phyloP scores from a whole-genome alignment of 2,329 filamentous ascomycete genomes.

The Botrytis medusae region DNA sequence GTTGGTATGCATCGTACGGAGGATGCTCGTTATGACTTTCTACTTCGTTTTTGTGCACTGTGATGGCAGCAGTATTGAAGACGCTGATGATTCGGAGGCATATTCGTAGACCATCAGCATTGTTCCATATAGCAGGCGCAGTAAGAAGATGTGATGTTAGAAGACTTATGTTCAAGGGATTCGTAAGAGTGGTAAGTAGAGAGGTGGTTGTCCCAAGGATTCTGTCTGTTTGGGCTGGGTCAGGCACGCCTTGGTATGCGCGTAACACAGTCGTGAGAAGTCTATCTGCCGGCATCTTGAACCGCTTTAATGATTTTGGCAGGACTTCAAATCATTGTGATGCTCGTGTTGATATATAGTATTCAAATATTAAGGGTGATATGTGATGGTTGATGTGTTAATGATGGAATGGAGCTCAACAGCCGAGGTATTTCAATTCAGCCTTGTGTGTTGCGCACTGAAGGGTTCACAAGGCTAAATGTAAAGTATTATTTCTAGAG shows the following conservation, averaged over 20 bases:
- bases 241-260: conserved; percentile 36
- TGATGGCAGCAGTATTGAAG: conserved; percentile 53
- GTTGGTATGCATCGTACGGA: conserved; percentile 41
- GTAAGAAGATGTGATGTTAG: conserved; percentile 58
- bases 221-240: conserved; percentile 33
- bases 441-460: neutral
- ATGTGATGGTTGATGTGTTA: conserved; percentile 5
- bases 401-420: neutral
- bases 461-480: neutral
- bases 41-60: conserved; percentile 39
- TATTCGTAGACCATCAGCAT: conserved; percentile 51
- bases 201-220: conserved; percentile 53
- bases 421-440: conserved; percentile 13
- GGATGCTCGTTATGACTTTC: conserved; percentile 29
- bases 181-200: conserved; percentile 56
- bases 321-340: neutral
- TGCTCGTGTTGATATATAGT: neutral
- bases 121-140: conserved; percentile 57
- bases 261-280: conserved; percentile 39
- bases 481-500: neutral
- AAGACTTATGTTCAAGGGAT: conserved; percentile 58
- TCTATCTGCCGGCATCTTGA: conserved; percentile 38
- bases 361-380: neutral
- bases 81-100: conserved; percentile 55
- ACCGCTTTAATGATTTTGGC: neutral